Evolutionary conservation across 441 rosid species (phyloP), one percentile per base, ranked within the genome.

Genomic region (Sinapis alba): DNA sequence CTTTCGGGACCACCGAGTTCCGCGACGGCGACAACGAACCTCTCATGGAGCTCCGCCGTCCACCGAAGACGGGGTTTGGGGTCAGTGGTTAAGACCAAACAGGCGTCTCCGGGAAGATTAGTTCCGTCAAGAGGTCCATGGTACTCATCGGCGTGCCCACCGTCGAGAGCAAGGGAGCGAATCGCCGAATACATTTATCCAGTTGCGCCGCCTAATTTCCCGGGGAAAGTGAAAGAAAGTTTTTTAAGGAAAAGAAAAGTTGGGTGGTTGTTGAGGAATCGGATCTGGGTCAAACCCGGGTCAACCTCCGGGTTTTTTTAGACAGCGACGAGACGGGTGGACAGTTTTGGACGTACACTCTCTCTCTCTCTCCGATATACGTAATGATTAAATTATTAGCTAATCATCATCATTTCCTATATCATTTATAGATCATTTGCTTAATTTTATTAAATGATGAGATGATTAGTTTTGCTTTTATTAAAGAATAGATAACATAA

Each of bases 41-140:
- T 88, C 50, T 94, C 98, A 62, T 94, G 98, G 61, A 94, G 97
- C 84, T 94, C 98, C 7, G 94, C 80, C 2, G 98, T 90, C 98
- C 98, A 94, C 4, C 97, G 97, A 75, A 94, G 98, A n/a, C 97
- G 92, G 47, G 98, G 98, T 83, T 92, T 94, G 9, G 98, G 97
- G 80, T 94, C 98, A 60, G 98, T 76, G 54, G 98, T 90, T 68
- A 94, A 87, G 50, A 92, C 97, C 84, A 94, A 75, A 70, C 98
- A 94, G 11, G 95, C 86, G 51, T 94, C 98, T 0, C 94, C 89
- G 36, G 97, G 84, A 36, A 93, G 83, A 82, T 87, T 86, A 36
- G 90, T 84, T 16, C 93, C 92, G 59, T 90, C 98, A 5, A 91
- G 79, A 12, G 92, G 71, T 24, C 86, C 87, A 58, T 82, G 87